A percentile compares a stretch with the other conserved stretches of the same genome.
Evolutionary conservation across 805 yeast species (phyloP).

Genomic region (Yarrowia divulgata): DNA sequence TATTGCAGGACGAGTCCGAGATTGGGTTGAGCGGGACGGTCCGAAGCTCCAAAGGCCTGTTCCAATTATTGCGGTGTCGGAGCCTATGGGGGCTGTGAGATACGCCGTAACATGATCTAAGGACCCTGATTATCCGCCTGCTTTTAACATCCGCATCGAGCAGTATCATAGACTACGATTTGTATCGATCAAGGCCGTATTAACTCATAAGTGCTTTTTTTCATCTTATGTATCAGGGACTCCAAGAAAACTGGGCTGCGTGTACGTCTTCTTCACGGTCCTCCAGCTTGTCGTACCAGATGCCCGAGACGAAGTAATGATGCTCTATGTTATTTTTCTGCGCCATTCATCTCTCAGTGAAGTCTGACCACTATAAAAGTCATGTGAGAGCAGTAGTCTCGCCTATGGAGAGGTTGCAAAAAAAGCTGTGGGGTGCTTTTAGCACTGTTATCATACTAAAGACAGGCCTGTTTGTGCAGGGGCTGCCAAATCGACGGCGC

Average conservation of each 20-base stretch:
- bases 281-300: no score
- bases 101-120: not conserved
- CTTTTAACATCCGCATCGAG: not conserved
- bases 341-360: no score
- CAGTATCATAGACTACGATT: not conserved
- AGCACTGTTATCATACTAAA: not conserved
- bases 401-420: not conserved
- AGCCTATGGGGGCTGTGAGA: not conserved
- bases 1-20: not conserved
- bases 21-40: not conserved
- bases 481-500: no score
- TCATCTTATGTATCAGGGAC: not conserved
- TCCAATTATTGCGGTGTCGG: not conserved
- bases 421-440: conserved; percentile 22
- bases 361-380: not conserved
- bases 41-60: not conserved
- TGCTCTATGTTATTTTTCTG: no score
- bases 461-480: no score
- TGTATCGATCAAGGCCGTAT: not conserved
- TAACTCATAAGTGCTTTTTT: not conserved
- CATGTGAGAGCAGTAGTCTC: not conserved
- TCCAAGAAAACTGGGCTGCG: no score
- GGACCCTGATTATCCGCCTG: not conserved
- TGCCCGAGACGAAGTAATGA: no score
- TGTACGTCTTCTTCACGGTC: no score